Evolutionary conservation across 441 rosid genomes (phyloP).

Genomic region (Adansonia madagascariensis): DNA sequence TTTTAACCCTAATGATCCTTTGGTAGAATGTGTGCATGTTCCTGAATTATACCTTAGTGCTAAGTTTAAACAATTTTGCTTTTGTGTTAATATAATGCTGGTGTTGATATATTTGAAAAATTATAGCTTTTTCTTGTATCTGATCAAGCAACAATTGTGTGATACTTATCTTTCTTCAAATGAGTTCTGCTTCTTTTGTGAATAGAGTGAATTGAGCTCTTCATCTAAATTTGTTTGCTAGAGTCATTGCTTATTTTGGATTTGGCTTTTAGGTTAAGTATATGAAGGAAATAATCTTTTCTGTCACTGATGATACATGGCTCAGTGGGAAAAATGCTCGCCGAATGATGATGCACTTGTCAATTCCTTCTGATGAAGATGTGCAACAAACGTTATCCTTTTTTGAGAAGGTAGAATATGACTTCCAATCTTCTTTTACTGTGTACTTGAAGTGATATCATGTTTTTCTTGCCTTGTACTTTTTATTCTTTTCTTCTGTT

Average conservation of each 20-base stretch:
- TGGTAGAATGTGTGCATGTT: background rate
- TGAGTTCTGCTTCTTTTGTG: constrained; percentile 10
- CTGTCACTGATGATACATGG: constrained; percentile 59
- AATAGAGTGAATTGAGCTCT: constrained; percentile 13
- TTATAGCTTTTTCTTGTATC: background rate
- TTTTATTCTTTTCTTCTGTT: background rate
- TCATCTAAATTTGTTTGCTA: constrained; percentile 24
- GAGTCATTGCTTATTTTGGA: constrained; percentile 48
- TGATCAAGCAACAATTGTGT: background rate
- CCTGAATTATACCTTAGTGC: background rate
- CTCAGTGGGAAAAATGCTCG: constrained; percentile 63
- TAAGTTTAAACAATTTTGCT: background rate
- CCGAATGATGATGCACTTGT: constrained; percentile 73
- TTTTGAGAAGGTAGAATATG: constrained; percentile 74
- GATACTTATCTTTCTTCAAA: background rate
- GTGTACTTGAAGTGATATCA: background rate
- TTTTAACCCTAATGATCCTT: background rate
- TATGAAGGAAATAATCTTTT: constrained; percentile 80
- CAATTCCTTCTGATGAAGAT: constrained; percentile 80
- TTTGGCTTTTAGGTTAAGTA: constrained; percentile 78
- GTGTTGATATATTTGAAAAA: background rate
- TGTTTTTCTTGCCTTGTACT: background rate
- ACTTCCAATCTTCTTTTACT: background rate
- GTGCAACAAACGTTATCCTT: constrained; percentile 81
- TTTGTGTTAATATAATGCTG: background rate